Conservation (phyloP, 768 basidiomycete species). For the Amanita inopinata region DNA sequence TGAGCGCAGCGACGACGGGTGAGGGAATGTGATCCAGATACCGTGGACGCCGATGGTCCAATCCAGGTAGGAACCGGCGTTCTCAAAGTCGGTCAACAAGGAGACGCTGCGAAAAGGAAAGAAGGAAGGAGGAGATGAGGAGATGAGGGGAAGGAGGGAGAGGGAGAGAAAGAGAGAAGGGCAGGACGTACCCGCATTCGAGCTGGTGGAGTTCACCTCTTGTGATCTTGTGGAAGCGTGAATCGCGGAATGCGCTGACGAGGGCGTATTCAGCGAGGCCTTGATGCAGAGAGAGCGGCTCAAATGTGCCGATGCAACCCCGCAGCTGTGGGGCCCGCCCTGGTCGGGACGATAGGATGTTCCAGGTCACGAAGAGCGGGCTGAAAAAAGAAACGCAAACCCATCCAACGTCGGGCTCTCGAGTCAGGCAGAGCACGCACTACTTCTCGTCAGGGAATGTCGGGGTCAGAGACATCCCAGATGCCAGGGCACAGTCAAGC, state of each 20-base stretch:
- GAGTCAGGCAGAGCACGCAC: conserved; percentile 34
- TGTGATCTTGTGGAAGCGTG: conserved; percentile 75
- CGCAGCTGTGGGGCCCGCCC: conserved; percentile 58
- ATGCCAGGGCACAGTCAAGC: conserved; percentile 66
- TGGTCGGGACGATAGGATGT: conserved; percentile 53
- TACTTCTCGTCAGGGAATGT: conserved; percentile 67
- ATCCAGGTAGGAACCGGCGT: conserved; percentile 75
- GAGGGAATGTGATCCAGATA: conserved; percentile 80
- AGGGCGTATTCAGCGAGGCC: conserved; percentile 88
- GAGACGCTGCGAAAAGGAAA: conserved; percentile 52
- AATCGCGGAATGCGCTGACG: conserved; percentile 83
- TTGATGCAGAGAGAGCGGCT: conserved; percentile 57
- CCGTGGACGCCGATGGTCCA: conserved; percentile 93
- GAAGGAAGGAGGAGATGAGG: not conserved
- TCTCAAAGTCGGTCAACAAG: conserved; percentile 88
- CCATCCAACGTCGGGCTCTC: not conserved
- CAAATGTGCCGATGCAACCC: conserved; percentile 95
- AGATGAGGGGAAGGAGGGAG: not conserved
- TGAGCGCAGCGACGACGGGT: conserved; percentile 51
- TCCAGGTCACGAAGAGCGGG: conserved; percentile 97
- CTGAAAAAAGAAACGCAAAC: conserved; percentile 26
- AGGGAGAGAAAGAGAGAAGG: conserved; percentile 6
- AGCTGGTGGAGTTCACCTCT: conserved; percentile 66
- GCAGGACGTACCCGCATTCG: conserved; percentile 64
- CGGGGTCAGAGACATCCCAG: conserved; percentile 45